Percentiles rank a stretch among this genome's conserved stretches.
Evolutionary conservation across 163 green algal genomes (phyloP).

Genomic region (Scenedesmus sp.): DNA sequence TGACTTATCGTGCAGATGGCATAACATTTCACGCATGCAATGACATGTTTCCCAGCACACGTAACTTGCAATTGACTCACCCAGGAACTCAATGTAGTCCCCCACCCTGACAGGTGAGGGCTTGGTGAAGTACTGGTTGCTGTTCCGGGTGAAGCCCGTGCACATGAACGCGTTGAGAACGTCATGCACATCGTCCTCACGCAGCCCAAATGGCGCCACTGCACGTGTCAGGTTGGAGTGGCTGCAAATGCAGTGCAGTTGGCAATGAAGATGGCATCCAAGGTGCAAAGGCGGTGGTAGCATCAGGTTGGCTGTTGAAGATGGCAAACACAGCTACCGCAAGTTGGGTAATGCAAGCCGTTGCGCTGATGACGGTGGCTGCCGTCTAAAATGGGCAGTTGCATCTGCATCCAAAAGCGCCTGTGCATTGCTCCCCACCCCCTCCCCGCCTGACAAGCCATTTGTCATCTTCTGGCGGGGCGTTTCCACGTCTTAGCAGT

Average conservation of each 20-base stretch:
- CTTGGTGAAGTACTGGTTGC: conserved; percentile 58
- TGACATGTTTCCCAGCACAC: too few species aligned
- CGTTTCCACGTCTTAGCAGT: too few species aligned
- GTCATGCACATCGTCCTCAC: conserved; percentile 56
- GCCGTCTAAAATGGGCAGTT: too few species aligned
- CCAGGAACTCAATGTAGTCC: conserved; percentile 61
- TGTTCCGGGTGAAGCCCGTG: conserved; percentile 54
- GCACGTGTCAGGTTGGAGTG: conserved; percentile 57
- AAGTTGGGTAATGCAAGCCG: too few species aligned
- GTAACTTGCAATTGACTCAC: neutral
- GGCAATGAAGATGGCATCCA: too few species aligned
- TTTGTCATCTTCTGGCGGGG: too few species aligned
- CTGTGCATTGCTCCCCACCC: too few species aligned
- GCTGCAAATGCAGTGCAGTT: neutral
- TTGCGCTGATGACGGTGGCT: too few species aligned
- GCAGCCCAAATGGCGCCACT: conserved; percentile 12
- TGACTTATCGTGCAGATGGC: neutral
- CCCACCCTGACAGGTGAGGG: conserved; percentile 46
- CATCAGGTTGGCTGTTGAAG: too few species aligned
- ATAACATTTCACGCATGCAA: neutral
- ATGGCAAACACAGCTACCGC: too few species aligned
- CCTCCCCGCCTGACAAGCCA: too few species aligned
- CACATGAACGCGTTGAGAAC: conserved; percentile 55
- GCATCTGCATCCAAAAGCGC: too few species aligned
- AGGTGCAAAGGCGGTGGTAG: neutral